These are phyloP conservation scores for Cercophora newfieldiana DNA, from an alignment of 495 filamentous ascomycete genomes.

Conservation along the genomic window DNA sequence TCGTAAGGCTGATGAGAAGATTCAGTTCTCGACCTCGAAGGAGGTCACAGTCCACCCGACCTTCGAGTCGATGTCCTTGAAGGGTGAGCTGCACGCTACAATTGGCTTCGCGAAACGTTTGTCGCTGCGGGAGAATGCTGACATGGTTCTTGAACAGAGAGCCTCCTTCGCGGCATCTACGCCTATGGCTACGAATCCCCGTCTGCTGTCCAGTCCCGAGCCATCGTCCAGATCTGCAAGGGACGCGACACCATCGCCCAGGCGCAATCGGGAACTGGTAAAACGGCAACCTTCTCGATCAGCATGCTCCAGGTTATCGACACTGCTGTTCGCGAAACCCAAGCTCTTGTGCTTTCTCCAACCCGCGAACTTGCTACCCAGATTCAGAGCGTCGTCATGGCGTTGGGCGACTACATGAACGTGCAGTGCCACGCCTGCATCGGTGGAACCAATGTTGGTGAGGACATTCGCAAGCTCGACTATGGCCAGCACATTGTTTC, in stretches of 20 bases:
- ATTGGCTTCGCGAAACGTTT: neutral
- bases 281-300: constrained; percentile 99
- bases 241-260: constrained; percentile 98
- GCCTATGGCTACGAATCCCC: constrained; percentile 98
- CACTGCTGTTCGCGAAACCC: constrained; percentile 86
- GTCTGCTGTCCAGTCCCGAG: constrained; percentile 93
- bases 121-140: too few relatives aligned
- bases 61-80: constrained; percentile 64
- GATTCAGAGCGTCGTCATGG: constrained; percentile 98
- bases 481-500: constrained; percentile 96
- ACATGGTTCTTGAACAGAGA: constrained; percentile 54
- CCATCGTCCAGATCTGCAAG: constrained; percentile 98
- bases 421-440: constrained; percentile 99
- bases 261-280: constrained; percentile 99
- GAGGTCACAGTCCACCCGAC: constrained; percentile 83
- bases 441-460: constrained; percentile 94
- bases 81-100: constrained; percentile 46
- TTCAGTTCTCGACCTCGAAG: constrained; percentile 97
- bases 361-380: constrained; percentile 98
- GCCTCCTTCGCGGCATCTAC: constrained; percentile 94
- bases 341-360: constrained; percentile 93
- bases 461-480: constrained; percentile 95
- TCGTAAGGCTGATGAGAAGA: constrained; percentile 88
- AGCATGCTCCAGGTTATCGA: constrained; percentile 98
- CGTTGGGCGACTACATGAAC: constrained; percentile 99